Evolutionary conservation across 2,329 filamentous ascomycete species (phyloP).

Genomic region (Ophiocordyceps unilateralis): DNA sequence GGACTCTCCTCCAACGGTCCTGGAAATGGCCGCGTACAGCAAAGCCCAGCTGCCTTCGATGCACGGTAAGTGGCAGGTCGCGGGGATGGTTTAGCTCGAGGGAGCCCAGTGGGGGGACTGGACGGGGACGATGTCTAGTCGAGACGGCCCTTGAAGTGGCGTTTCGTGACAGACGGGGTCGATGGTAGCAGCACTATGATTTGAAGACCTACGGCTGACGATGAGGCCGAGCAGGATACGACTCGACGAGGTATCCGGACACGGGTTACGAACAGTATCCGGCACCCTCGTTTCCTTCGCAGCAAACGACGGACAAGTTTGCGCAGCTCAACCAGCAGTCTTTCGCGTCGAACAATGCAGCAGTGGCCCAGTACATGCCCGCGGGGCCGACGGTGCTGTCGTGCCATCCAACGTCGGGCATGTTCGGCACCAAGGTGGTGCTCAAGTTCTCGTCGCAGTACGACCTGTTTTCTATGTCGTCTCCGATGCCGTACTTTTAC

Average conservation of each 20-base stretch:
- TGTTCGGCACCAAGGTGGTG: slow-evolving; percentile 50
- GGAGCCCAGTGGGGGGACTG: neutral
- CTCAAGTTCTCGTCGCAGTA: slow-evolving; percentile 61
- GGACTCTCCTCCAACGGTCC: slow-evolving; percentile 32
- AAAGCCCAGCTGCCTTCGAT: slow-evolving; percentile 61
- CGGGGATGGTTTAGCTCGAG: neutral
- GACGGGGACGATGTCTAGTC: neutral
- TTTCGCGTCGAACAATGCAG: slow-evolving; percentile 42
- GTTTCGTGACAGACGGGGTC: neutral
- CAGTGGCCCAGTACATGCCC: slow-evolving; percentile 48
- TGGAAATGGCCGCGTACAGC: slow-evolving; percentile 41
- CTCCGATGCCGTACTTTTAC: slow-evolving; percentile 37
- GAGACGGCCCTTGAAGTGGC: neutral
- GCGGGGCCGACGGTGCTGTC: slow-evolving; percentile 45
- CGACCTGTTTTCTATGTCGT: slow-evolving; percentile 45
- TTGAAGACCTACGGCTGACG: neutral
- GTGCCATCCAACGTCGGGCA: slow-evolving; percentile 51
- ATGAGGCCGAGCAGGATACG: slow-evolving; percentile 28
- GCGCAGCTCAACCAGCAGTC: slow-evolving; percentile 36
- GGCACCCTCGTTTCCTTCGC: slow-evolving; percentile 25
- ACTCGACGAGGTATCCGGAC: slow-evolving; percentile 43
- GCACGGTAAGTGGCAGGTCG: slow-evolving; percentile 50
- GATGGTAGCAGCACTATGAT: no score
- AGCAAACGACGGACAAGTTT: slow-evolving; percentile 31
- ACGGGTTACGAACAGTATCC: slow-evolving; percentile 35